phyloP scores from a whole-genome alignment of 1,139 yeast genomes.

The Debaryomyces sp. region DNA sequence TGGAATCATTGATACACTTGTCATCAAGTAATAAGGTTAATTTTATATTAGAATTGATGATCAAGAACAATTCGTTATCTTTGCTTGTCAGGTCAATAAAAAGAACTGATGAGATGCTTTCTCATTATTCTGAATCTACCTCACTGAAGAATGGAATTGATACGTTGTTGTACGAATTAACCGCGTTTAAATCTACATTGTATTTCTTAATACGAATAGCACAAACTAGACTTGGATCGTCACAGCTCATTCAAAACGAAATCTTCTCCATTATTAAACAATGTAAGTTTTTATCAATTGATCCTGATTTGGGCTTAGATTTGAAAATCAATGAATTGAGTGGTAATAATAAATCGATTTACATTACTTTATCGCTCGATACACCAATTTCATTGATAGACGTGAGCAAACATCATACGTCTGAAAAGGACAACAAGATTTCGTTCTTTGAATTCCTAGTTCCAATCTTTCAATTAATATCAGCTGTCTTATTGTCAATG shows the following conservation, averaged over 20 bases:
- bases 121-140: slow-evolving; percentile 34
- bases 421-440: slow-evolving; percentile 29
- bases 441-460: slow-evolving; percentile 70
- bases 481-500: slow-evolving; percentile 70
- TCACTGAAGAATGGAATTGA: slow-evolving; percentile 38
- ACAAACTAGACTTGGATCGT: slow-evolving; percentile 76
- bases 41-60: slow-evolving; percentile 61
- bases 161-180: slow-evolving; percentile 65
- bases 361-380: slow-evolving; percentile 52
- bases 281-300: slow-evolving; percentile 62
- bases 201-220: slow-evolving; percentile 75
- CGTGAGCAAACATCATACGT: slow-evolving; percentile 17
- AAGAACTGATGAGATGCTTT: slow-evolving; percentile 62
- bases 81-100: slow-evolving; percentile 68
- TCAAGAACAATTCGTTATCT: slow-evolving; percentile 65
- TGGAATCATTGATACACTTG: slow-evolving; percentile 70
- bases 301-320: slow-evolving; percentile 79
- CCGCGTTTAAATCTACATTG: slow-evolving; percentile 73
- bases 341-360: slow-evolving; percentile 29
- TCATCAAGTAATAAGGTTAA: slow-evolving; percentile 52
- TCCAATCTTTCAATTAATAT: slow-evolving; percentile 76
- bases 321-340: slow-evolving; percentile 30
- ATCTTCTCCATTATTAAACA: slow-evolving; percentile 62
- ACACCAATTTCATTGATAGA: slow-evolving; percentile 45
- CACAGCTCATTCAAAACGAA: slow-evolving; percentile 73